Conservation (phyloP, 2,329 filamentous ascomycete species). For the Cladophialophora exuberans region DNA sequence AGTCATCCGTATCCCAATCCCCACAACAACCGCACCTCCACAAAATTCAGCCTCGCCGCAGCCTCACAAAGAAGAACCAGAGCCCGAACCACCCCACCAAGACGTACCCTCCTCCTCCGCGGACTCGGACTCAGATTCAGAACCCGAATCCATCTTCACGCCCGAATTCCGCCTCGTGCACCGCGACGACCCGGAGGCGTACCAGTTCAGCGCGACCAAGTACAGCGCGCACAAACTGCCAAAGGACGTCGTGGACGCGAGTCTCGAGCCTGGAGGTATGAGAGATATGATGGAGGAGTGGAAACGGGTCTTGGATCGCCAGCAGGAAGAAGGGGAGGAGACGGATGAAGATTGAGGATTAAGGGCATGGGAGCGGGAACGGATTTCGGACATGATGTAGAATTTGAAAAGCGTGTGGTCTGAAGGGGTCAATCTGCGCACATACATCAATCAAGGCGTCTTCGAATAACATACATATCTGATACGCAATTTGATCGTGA, state of each 20-base stretch:
- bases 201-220: slow-evolving; percentile 79
- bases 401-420: too few relatives aligned
- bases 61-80: not conserved
- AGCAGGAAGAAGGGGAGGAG: slow-evolving; percentile 42
- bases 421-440: too few relatives aligned
- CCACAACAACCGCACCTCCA: not conserved
- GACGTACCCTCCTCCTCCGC: not conserved
- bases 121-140: not conserved
- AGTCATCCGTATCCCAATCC: not conserved
- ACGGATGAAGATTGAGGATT: slow-evolving; percentile 10
- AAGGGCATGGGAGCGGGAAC: too few relatives aligned
- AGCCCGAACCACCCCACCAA: not conserved
- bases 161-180: slow-evolving; percentile 83
- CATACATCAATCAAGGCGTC: too few relatives aligned
- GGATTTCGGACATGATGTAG: too few relatives aligned
- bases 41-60: not conserved
- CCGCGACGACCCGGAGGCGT: slow-evolving; percentile 84
- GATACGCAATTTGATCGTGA: too few relatives aligned
- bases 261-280: slow-evolving; percentile 68
- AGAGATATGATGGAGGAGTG: slow-evolving; percentile 78
- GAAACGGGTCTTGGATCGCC: slow-evolving; percentile 61
- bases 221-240: slow-evolving; percentile 97
- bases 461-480: too few relatives aligned
- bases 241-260: slow-evolving; percentile 81
- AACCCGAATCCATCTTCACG: slow-evolving; percentile 51